These are phyloP conservation scores for Zymoseptoria brevis DNA, from an alignment of 2,329 filamentous ascomycete species.

Conservation along the genomic window DNA sequence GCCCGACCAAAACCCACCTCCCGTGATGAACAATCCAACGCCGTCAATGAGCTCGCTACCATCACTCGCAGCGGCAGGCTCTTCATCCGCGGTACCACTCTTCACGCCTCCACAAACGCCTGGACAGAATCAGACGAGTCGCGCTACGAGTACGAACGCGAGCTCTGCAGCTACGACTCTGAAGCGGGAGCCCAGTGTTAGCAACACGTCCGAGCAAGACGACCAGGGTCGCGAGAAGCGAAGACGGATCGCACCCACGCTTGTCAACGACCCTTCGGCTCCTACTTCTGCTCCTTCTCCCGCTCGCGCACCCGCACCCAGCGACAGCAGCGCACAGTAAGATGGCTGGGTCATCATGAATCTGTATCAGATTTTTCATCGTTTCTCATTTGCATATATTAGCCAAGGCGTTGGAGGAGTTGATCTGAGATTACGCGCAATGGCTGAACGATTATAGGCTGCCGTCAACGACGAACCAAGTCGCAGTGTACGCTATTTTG, in stretches of 20 bases:
- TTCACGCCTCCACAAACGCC: constrained; percentile 90
- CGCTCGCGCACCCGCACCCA: not conserved
- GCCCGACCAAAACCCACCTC: constrained; percentile 36
- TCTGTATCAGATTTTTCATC: too few relatives aligned
- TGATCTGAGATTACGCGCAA: too few relatives aligned
- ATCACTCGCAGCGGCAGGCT: constrained; percentile 30
- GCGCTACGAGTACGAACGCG: constrained; percentile 2
- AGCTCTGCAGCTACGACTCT: constrained; percentile 2
- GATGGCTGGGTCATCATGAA: too few relatives aligned
- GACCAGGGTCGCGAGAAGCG: constrained; percentile 35
- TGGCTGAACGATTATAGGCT: too few relatives aligned
- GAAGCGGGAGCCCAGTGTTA: constrained; percentile 12
- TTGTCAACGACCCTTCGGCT: constrained; percentile 20
- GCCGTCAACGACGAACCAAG: too few relatives aligned
- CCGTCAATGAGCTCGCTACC: constrained; percentile 28
- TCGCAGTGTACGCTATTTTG: too few relatives aligned
- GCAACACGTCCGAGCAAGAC: constrained; percentile 31
- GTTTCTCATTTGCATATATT: too few relatives aligned
- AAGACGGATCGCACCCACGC: constrained; percentile 40
- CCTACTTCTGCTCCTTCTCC: not conserved
- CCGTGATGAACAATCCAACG: constrained; percentile 29
- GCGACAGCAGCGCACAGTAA: too few relatives aligned
- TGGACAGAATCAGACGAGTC: constrained; percentile 31
- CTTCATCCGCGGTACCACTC: constrained; percentile 51
- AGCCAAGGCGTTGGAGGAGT: too few relatives aligned